Conservation (phyloP, 2,329 filamentous ascomycete genomes). For the Chaetothyriales sp. region DNA sequence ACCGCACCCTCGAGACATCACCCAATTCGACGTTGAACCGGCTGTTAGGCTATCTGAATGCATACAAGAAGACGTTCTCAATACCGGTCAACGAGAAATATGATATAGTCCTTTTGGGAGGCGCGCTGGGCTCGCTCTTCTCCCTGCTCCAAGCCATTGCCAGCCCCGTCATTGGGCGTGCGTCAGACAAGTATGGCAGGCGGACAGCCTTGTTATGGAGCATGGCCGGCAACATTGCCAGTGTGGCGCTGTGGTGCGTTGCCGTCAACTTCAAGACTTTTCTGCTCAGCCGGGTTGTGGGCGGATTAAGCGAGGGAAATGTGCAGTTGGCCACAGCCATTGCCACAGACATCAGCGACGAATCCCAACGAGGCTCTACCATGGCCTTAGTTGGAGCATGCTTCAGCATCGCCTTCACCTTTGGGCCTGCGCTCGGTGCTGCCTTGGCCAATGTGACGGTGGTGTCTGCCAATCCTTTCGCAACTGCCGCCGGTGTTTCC, state of each 20-base stretch:
- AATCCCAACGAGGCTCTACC: conserved; percentile 66
- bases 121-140: conserved; percentile 85
- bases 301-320: conserved; percentile 89
- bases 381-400: conserved; percentile 95
- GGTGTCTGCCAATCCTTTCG: conserved; percentile 82
- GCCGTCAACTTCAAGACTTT: conserved; percentile 94
- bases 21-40: conserved; percentile 57
- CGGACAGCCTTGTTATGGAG: conserved; percentile 74
- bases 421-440: conserved; percentile 82
- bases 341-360: conserved; percentile 86
- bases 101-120: conserved; percentile 89
- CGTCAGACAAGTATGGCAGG: conserved; percentile 80
- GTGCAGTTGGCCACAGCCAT: conserved; percentile 93
- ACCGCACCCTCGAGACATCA: conserved; percentile 60
- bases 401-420: conserved; percentile 94
- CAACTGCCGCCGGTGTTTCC: conserved; percentile 77
- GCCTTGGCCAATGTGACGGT: conserved; percentile 63
- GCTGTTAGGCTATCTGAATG: conserved; percentile 69
- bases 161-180: conserved; percentile 73
- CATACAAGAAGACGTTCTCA: conserved; percentile 87
- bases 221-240: conserved; percentile 86
- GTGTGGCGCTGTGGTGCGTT: conserved; percentile 83
- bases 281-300: conserved; percentile 78
- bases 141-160: conserved; percentile 83
- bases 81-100: conserved; percentile 89